phyloP scores from a whole-genome alignment of 495 filamentous ascomycete species.

The Aspergillus nidulans region DNA sequence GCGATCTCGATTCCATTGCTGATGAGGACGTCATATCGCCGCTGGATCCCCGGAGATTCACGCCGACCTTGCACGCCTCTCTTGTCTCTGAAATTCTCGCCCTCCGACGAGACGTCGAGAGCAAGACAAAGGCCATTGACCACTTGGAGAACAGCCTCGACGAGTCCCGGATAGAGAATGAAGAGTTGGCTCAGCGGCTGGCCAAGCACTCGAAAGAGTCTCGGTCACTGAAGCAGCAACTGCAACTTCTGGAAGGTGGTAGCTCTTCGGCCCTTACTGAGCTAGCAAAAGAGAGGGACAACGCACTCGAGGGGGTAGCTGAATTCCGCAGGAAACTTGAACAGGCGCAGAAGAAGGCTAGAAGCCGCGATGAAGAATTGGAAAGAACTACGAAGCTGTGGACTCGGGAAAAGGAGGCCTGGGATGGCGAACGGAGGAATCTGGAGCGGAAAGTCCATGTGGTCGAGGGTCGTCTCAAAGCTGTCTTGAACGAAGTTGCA shows the following conservation, averaged over 20 bases:
- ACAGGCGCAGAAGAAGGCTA: conserved; percentile 67
- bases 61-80: conserved; percentile 90
- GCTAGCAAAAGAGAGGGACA: conserved; percentile 80
- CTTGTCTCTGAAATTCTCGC: conserved; percentile 91
- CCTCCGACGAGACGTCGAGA: conserved; percentile 82
- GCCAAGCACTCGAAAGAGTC: conserved; percentile 65
- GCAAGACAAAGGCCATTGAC: conserved; percentile 78
- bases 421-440: conserved; percentile 74
- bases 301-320: conserved; percentile 65
- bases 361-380: conserved; percentile 77
- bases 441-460: conserved; percentile 82
- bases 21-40: conserved; percentile 73
- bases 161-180: conserved; percentile 65
- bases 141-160: conserved; percentile 73
- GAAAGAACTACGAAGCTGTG: conserved; percentile 70
- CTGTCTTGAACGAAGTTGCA: conserved; percentile 77
- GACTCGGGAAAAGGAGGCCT: conserved; percentile 75
- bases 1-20: conserved; percentile 51
- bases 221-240: conserved; percentile 75
- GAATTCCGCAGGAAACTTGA: conserved; percentile 82
- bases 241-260: conserved; percentile 81
- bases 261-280: conserved; percentile 78
- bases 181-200: conserved; percentile 57
- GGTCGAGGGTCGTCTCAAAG: conserved; percentile 78
- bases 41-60: conserved; percentile 86